These are phyloP conservation scores for Nicotiana rustica DNA, from an alignment of 305 asterid genomes.

Conservation along the genomic window DNA sequence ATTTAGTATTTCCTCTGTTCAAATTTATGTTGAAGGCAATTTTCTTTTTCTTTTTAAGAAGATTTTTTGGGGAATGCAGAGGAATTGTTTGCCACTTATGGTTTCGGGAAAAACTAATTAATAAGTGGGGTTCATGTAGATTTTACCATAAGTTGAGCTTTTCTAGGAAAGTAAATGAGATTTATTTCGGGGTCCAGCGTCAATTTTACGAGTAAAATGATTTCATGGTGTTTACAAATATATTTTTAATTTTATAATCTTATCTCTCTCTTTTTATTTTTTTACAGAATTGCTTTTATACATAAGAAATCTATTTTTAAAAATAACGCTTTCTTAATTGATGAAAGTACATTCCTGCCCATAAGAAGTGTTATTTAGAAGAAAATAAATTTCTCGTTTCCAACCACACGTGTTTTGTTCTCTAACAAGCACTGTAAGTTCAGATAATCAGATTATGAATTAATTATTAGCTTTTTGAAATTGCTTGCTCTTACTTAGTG, in stretches of 20 bases:
- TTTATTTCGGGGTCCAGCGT: too few relatives aligned
- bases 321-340: too few relatives aligned
- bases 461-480: neutral
- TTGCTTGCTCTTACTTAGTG: neutral
- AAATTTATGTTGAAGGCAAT: neutral
- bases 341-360: too few relatives aligned
- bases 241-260: too few relatives aligned
- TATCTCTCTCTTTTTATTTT: too few relatives aligned
- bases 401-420: neutral
- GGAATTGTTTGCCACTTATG: neutral
- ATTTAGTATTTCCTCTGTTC: too few relatives aligned
- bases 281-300: too few relatives aligned
- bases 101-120: neutral
- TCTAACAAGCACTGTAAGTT: neutral
- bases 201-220: too few relatives aligned
- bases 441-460: neutral
- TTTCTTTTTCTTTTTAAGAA: neutral
- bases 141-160: neutral
- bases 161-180: neutral
- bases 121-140: neutral
- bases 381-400: neutral
- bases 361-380: too few relatives aligned
- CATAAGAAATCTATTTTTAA: too few relatives aligned
- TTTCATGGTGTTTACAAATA: too few relatives aligned
- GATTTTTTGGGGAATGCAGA: neutral